Evolutionary conservation across 805 yeast species (phyloP), one percentile per base, ranked within the genome.

Genomic region (Zygosaccharomyces siamensis): DNA sequence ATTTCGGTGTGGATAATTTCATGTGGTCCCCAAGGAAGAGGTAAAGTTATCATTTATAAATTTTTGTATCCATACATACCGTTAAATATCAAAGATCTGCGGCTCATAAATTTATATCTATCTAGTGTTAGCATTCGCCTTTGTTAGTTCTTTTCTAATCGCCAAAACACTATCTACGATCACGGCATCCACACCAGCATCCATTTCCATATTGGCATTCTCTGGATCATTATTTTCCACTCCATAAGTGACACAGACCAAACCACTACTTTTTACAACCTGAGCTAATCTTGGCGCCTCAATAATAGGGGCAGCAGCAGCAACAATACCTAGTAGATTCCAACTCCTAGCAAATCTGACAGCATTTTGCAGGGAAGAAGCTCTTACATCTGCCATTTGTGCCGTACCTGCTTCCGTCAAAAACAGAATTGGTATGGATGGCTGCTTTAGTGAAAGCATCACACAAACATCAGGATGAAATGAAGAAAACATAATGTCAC

Each of bases 141-240:
- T 69, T 7, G 79, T 78, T 52, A 90, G 73, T 6, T 87, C 96
- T 58, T 84, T 84, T 62, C 96, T 76, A n/a, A 90, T 95, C 0
- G 96, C 97, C 60, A 90, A 73, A 1, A 92, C 98, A 47, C 88
- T 83, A 68, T 92, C 98, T 3, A 88, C 97, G 69, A 92, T 92
- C n/a, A 92, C 97, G 0, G 99, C 99, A 73, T 92, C 98, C 10
- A 92, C 96, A 7, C 98, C 98, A 3, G 95, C 90, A 54, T 80
- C 81, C 84, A 92, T 84, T 67, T 92, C 97, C 49, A 86, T 72
- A 56, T 81, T 82, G 26, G 95, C 89, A 52, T 82, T 81, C 49
- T 80, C 89, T 0, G 97, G 96, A 31, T 80, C 81, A 60, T 92
- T 92, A 66, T 92, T 92, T 63, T 78, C 75, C 1, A 78, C 76